Base-by-base conservation (phyloP, 1,284 basidiomycete genomes). In the Pascua guehoae region DNA sequence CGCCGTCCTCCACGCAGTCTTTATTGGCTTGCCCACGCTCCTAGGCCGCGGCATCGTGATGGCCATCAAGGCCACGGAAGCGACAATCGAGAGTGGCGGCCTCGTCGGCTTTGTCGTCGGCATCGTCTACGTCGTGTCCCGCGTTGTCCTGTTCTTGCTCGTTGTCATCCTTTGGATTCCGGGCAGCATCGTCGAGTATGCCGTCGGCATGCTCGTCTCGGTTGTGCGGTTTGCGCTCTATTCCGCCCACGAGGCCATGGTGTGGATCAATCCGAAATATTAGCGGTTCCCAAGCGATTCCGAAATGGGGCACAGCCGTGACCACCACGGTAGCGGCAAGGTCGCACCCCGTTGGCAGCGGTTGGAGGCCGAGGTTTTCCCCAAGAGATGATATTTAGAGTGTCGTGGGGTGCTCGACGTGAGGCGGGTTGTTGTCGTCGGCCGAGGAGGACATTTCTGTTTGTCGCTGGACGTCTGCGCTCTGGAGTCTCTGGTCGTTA, bases 261-360 rank as follows among this genome's bases (percentile, higher is more conserved):
- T 49, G 36, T 49, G n/a, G 39, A 38, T 53, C 46, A 50, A 57
- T 14, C 56, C 56, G 11, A 58, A 58, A 38, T 39, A 32, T 37
- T 46, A 44, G 54, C 24, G 7, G 24, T 32, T 32, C 24, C n/a
- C 24, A 32, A 3, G 24, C 24, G 3, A 3, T 32, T 32, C 24
- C 24, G 24, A 32, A 32, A 32, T 32, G 24, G 24, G 24, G 7
- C 24, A 32, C 24, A 32, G 24, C 24, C 7, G 24, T 4, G 24
- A 7, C 24, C 7, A 32, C 24, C 3, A 32, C 24, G 7, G 24
- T 32, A 32, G 7, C 7, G 24, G 24, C 24, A 32, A 32, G 24
- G 24, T 7, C 7, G 24, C 24, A 32, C 24, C 24, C 3, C 24
- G 7, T 3, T 7, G 24, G 24, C 24, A 32, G 24, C 3, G 24